A percentile compares a stretch with the other conserved stretches of the same genome.
These are phyloP conservation scores for Exophiala xenobiotica DNA, from an alignment of 2,329 filamentous ascomycete species.

Conservation along the genomic window DNA sequence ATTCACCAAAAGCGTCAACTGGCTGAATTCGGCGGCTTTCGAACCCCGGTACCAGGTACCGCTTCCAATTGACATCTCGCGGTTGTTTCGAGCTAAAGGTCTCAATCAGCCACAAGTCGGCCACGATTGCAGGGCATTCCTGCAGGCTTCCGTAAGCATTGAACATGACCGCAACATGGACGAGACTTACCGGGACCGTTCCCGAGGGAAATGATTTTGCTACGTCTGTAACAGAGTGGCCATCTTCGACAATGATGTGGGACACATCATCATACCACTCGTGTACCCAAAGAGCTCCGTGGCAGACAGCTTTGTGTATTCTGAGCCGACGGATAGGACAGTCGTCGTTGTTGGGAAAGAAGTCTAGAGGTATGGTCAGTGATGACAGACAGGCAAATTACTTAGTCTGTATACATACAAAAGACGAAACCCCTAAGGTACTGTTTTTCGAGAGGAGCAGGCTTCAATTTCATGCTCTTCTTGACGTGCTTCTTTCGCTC, in stretches of 20 bases:
- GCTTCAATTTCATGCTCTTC: slow-evolving; percentile 15
- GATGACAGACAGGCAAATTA: background rate
- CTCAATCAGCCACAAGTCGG: slow-evolving; percentile 67
- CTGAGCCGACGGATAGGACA: slow-evolving; percentile 65
- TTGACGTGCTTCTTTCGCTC: slow-evolving; percentile 44
- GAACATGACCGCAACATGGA: background rate
- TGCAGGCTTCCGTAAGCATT: slow-evolving; percentile 3
- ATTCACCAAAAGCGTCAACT: background rate
- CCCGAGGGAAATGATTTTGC: slow-evolving; percentile 12
- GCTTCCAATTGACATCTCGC: slow-evolving; percentile 58
- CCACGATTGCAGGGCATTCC: slow-evolving; percentile 45
- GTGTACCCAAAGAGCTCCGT: slow-evolving; percentile 71
- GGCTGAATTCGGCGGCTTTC: background rate
- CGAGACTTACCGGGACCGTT: slow-evolving; percentile 44
- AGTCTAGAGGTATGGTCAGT: slow-evolving; percentile 48
- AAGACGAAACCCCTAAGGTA: slow-evolving; percentile 64
- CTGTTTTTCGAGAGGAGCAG: slow-evolving; percentile 53
- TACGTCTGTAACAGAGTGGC: slow-evolving; percentile 22
- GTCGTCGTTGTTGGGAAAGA: slow-evolving; percentile 77
- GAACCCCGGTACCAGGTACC: slow-evolving; percentile 55
- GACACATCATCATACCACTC: slow-evolving; percentile 44
- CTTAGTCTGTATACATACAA: slow-evolving; percentile 40
- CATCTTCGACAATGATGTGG: slow-evolving; percentile 69
- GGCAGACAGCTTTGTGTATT: slow-evolving; percentile 72
- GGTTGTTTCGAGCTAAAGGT: slow-evolving; percentile 61